Evolutionary conservation across 768 basidiomycete genomes (phyloP), one percentile per base, ranked within the genome.

Genomic region (Rhizopogon sp.): DNA sequence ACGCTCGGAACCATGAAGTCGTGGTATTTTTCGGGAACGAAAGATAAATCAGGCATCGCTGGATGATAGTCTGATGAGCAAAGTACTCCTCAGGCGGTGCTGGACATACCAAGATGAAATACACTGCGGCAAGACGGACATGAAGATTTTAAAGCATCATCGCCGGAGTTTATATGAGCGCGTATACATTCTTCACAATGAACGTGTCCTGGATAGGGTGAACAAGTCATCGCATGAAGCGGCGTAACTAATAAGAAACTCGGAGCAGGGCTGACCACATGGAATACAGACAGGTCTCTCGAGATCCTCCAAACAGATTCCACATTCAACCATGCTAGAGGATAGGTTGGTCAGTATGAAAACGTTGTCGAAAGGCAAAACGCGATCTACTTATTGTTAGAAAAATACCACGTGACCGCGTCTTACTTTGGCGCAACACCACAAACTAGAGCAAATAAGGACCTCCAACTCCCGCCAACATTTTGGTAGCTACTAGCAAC

Each of bases 141-240:
- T 79, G 83, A 37, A 74, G 70, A 53, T 70, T 73, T 50, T 53
- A 69, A 59, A 6, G 70, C 70, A 51, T 71, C 66, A 22, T 61
- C 2, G n/a, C 68, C 68, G 46, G 66, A 50, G 47, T 20, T 54
- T 45, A 69, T 63, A 50, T 69, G 58, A 16, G 46, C 72, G n/a
- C 74, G 66, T 37, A 87, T 74, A 58, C 86, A 88, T 43, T 76
- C 73, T 52, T 76, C 73, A 66, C 86, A 87, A 64, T 85, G 86
- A 40, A 87, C 71, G 60, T 88, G 85, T 13, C 86, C 86, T 87
- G 31, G 29, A 35, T 43, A 17, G 35, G 17, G 41, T 60, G 28
- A 66, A 49, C 25, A 37, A 25, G 52, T 41, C 25, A 56, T 43
- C 9, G 41, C 31, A 31, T 14, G 31, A 16, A 10, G 40, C 33